These are phyloP conservation scores for Dysphania ambrosioides DNA, from an alignment of 148 eudicot genomes.

Conservation along the genomic window DNA sequence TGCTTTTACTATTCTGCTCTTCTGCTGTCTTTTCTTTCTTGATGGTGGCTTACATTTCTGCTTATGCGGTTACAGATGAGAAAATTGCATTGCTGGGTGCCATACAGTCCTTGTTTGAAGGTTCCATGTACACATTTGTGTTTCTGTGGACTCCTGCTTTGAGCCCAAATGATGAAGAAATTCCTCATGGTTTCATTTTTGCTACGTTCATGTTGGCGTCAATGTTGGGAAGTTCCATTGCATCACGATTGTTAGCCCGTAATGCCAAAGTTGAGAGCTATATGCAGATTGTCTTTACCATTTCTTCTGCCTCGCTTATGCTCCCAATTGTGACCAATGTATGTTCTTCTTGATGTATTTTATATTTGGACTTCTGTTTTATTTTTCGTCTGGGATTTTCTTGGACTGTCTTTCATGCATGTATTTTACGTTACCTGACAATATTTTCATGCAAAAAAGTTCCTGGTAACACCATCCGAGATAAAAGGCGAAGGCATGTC, in stretches of 20 bases:
- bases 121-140: conserved; percentile 98
- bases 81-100: conserved; percentile 96
- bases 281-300: conserved; percentile 87
- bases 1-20: not conserved
- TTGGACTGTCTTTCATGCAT: not conserved
- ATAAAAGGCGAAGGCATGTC: conserved; percentile 71
- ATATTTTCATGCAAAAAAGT: conserved; percentile 44
- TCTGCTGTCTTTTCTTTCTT: not conserved
- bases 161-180: conserved; percentile 95
- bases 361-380: not conserved
- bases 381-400: not conserved
- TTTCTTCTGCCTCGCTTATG: conserved; percentile 81
- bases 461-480: conserved; percentile 56
- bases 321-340: conserved; percentile 86
- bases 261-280: conserved; percentile 76
- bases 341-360: conserved; percentile 26
- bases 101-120: conserved; percentile 97
- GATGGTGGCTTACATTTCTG: conserved; percentile 1
- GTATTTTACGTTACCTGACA: conserved; percentile 19
- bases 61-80: conserved; percentile 61
- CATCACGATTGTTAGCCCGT: conserved; percentile 84
- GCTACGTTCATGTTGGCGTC: conserved; percentile 97
- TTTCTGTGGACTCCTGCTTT: conserved; percentile 98
- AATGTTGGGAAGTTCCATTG: conserved; percentile 96
- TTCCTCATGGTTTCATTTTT: conserved; percentile 97